Conservation (phyloP, 2,329 filamentous ascomycete species). For the Clonostachys sp. region DNA sequence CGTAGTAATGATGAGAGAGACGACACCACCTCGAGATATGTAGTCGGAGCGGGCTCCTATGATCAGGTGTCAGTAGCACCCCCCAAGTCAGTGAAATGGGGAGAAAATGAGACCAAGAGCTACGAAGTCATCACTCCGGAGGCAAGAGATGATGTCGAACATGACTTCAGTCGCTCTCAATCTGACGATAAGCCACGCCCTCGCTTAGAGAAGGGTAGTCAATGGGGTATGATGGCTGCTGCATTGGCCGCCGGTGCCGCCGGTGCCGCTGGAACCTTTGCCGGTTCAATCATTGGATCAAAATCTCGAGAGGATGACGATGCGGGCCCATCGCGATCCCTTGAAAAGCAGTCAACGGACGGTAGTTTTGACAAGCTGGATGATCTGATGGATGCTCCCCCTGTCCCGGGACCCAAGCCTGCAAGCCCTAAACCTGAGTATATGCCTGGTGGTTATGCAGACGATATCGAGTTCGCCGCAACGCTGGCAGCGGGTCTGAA, state of each 20-base stretch:
- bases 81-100: conserved; percentile 60
- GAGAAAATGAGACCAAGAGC: conserved; percentile 58
- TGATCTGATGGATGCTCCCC: conserved; percentile 33
- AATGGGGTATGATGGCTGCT: conserved; percentile 49
- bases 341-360: not conserved
- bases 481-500: conserved; percentile 64
- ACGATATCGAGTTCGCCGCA: conserved; percentile 67
- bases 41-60: conserved; percentile 18
- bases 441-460: conserved; percentile 61
- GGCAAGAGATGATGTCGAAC: conserved; percentile 22
- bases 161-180: conserved; percentile 5
- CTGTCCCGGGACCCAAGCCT: conserved; percentile 54
- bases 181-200: conserved; percentile 23
- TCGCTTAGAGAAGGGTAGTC: conserved; percentile 30
- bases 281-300: too few relatives aligned
- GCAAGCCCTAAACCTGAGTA: conserved; percentile 37
- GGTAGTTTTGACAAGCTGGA: conserved; percentile 22
- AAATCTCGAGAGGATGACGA: conserved; percentile 13
- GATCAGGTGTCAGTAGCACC: conserved; percentile 37
- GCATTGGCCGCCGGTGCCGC: conserved; percentile 37
- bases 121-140: conserved; percentile 59
- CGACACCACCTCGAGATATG: conserved; percentile 12
- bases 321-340: conserved; percentile 2
- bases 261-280: conserved; percentile 19
- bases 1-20: conserved; percentile 5